Percentiles rank a stretch among this genome's conserved stretches.
These are phyloP conservation scores for Cutaneotrichosporon curvatum DNA, from an alignment of 1,284 basidiomycete species.

Conservation along the genomic window DNA sequence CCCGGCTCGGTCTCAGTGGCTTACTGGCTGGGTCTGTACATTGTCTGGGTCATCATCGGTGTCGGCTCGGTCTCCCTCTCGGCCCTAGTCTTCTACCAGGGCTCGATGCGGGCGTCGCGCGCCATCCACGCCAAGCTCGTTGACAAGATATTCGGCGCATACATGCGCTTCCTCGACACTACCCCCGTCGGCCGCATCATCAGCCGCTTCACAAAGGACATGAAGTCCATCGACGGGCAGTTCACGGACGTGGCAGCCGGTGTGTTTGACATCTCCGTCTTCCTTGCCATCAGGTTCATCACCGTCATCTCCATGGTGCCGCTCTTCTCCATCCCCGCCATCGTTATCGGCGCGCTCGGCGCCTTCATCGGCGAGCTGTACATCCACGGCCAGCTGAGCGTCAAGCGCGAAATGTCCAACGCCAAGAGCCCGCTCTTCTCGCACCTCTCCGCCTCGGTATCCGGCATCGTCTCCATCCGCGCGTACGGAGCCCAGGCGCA, in stretches of 20 bases:
- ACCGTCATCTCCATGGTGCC: slow-evolving; percentile 52
- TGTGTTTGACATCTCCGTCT: slow-evolving; percentile 41
- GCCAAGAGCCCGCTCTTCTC: slow-evolving; percentile 59
- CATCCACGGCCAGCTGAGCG: slow-evolving; percentile 65
- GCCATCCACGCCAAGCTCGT: slow-evolving; percentile 56
- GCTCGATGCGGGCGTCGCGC: slow-evolving; percentile 53
- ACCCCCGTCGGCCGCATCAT: slow-evolving; percentile 58
- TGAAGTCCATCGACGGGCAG: slow-evolving; percentile 46
- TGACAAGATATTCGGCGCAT: slow-evolving; percentile 55
- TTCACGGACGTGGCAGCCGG: slow-evolving; percentile 36
- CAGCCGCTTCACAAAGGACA: slow-evolving; percentile 57
- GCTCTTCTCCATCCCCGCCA: slow-evolving; percentile 40
- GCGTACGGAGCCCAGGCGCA: slow-evolving; percentile 44
- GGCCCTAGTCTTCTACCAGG: slow-evolving; percentile 42
- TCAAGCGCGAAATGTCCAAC: slow-evolving; percentile 65
- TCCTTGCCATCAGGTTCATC: slow-evolving; percentile 48
- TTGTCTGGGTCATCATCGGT: slow-evolving; percentile 40
- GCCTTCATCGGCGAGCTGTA: slow-evolving; percentile 50
- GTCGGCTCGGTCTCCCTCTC: slow-evolving; percentile 38
- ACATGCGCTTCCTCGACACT: slow-evolving; percentile 55
- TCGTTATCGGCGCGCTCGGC: slow-evolving; percentile 49
- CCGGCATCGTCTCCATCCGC: slow-evolving; percentile 54
- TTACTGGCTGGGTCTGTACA: slow-evolving; percentile 51
- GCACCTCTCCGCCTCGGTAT: slow-evolving; percentile 62
- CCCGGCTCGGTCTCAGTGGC: slow-evolving; percentile 34